Percentiles rank a stretch among this genome's conserved stretches.
phyloP scores from a whole-genome alignment of 1,284 basidiomycete species.

The Fistulina hepatica region DNA sequence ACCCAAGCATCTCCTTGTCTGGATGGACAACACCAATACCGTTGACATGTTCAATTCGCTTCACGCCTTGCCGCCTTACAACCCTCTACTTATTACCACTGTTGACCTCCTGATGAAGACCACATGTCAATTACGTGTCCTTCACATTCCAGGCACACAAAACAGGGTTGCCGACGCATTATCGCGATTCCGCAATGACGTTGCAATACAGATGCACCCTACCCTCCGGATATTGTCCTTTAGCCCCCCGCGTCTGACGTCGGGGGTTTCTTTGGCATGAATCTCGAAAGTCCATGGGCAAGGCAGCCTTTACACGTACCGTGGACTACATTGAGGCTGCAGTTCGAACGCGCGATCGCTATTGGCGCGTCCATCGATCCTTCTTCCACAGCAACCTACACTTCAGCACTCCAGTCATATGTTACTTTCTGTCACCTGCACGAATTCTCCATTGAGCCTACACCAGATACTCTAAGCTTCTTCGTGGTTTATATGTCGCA shows the following conservation, averaged over 20 bases:
- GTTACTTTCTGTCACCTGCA: conserved; percentile 21
- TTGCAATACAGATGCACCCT: neutral
- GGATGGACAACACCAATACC: conserved; percentile 11
- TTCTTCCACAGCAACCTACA: conserved; percentile 21
- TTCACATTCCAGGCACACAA: conserved; percentile 14
- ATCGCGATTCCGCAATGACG: conserved; percentile 6
- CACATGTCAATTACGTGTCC: conserved; percentile 11
- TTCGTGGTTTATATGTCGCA: conserved; percentile 18
- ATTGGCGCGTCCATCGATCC: conserved; percentile 24
- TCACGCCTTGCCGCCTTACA: conserved; percentile 6
- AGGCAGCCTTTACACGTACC: conserved; percentile 19
- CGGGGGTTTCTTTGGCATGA: conserved; percentile 21
- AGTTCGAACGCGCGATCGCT: conserved; percentile 23
- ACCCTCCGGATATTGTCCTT: conserved; percentile 10
- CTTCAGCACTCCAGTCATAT: conserved; percentile 27
- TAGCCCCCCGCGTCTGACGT: conserved; percentile 20
- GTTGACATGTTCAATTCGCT: conserved; percentile 11
- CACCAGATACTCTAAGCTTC: conserved; percentile 17
- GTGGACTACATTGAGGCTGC: conserved; percentile 25
- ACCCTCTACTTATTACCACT: conserved; percentile 7
- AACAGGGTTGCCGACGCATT: conserved; percentile 17
- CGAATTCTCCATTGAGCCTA: conserved; percentile 17
- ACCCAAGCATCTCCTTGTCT: conserved; percentile 5
- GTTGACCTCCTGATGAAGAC: conserved; percentile 6
- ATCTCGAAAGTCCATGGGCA: conserved; percentile 4